Percentiles rank a stretch among this genome's conserved stretches.
Evolutionary conservation across 2,329 filamentous ascomycete genomes (phyloP).

Genomic region (Neopestalotiopsis sp.): DNA sequence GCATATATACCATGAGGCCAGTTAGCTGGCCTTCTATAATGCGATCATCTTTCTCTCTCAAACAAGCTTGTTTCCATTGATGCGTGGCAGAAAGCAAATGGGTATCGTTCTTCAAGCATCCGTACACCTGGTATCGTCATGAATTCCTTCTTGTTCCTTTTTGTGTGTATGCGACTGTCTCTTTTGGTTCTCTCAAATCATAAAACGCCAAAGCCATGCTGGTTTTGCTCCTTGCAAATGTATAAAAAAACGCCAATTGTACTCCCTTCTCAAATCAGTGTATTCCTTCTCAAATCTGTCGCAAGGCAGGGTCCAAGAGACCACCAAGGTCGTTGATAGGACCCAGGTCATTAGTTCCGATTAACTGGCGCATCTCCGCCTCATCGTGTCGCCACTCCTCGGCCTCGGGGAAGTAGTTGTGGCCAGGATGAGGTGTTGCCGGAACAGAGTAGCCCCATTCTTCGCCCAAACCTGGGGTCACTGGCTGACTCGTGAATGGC

Average conservation of each 20-base stretch:
- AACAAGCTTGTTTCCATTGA: background rate
- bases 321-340: slow-evolving; percentile 24
- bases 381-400: slow-evolving; percentile 50
- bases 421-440: slow-evolving; percentile 27
- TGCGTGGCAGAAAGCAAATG: background rate
- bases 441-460: slow-evolving; percentile 11
- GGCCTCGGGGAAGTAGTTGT: slow-evolving; percentile 32
- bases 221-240: background rate
- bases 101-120: background rate
- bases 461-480: slow-evolving; percentile 7
- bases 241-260: background rate
- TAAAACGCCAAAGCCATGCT: slow-evolving; percentile 10
- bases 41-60: background rate
- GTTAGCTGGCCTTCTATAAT: background rate
- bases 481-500: slow-evolving; percentile 9
- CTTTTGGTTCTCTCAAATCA: slow-evolving; percentile 10
- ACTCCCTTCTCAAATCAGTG: background rate
- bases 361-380: slow-evolving; percentile 46
- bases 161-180: background rate
- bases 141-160: background rate
- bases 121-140: background rate
- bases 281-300: background rate
- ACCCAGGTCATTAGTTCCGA: slow-evolving; percentile 27
- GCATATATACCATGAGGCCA: background rate
- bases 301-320: slow-evolving; percentile 31